Percentiles rank a stretch among this genome's conserved stretches.
Conservation (phyloP, 2,329 filamentous ascomycete species). For the Beauveria sp. region DNA sequence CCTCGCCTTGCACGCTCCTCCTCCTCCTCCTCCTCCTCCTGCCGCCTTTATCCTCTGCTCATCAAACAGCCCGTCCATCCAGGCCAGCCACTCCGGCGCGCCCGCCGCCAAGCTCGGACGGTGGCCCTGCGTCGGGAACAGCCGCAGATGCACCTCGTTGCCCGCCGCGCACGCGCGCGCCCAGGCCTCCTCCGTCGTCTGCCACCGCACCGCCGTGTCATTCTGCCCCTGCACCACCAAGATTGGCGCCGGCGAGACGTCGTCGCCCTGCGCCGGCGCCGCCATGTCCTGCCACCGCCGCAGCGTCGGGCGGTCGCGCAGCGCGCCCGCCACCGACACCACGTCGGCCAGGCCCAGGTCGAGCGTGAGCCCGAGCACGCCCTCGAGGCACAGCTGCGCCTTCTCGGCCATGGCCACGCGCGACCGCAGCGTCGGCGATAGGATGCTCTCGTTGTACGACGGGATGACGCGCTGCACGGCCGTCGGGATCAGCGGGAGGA, state of each 20-base stretch:
- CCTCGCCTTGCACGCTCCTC: background rate
- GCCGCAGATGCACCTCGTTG: constrained; percentile 11
- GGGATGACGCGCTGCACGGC: background rate
- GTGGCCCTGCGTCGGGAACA: constrained; percentile 4
- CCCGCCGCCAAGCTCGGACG: constrained; percentile 1
- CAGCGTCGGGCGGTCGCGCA: background rate
- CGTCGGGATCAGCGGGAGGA: background rate
- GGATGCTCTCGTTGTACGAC: constrained; percentile 1
- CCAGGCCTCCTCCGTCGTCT: constrained; percentile 7
- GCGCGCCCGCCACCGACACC: background rate
- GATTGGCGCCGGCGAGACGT: constrained; percentile 10
- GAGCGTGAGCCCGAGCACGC: background rate
- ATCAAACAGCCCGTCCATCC: constrained; percentile 6
- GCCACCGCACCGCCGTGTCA: constrained; percentile 5
- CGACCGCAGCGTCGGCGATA: background rate
- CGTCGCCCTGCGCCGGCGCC: constrained; percentile 6
- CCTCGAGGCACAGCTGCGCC: background rate
- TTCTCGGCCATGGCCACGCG: background rate
- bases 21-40: background rate
- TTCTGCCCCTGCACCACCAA: constrained; percentile 11
- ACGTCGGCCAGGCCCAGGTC: background rate
- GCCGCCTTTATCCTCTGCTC: background rate
- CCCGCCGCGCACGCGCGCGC: constrained; percentile 4
- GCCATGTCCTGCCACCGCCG: constrained; percentile 11
- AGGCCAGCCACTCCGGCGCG: constrained; percentile 3